Percentiles rank a stretch among this genome's conserved stretches.
Conservation (phyloP, 495 filamentous ascomycete genomes). For the Rhypophila decipiens region DNA sequence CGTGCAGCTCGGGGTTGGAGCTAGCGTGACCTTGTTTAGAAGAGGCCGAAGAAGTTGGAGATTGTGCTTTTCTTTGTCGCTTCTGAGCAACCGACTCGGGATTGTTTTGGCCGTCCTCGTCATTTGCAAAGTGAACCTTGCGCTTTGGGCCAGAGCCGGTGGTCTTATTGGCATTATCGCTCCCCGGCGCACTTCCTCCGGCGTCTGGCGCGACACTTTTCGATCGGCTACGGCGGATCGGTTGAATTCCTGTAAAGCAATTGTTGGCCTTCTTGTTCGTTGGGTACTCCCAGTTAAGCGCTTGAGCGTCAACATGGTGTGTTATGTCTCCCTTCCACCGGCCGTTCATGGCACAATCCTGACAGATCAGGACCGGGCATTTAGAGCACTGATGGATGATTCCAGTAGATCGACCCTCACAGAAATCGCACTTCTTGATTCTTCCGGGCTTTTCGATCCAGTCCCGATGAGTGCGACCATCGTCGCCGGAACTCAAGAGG, state of each 20-base stretch:
- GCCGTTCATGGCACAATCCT: constrained; percentile 6
- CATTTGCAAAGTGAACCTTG: too few relatives aligned
- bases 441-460: constrained; percentile 12
- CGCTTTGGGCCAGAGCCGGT: too few relatives aligned
- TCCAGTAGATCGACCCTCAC: constrained; percentile 12
- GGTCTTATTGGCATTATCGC: too few relatives aligned
- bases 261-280: neutral
- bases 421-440: constrained; percentile 22
- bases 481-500: neutral
- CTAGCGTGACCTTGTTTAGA: too few relatives aligned
- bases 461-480: constrained; percentile 1
- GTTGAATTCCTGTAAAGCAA: neutral
- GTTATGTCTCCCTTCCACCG: constrained; percentile 2
- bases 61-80: too few relatives aligned
- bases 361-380: constrained; percentile 15
- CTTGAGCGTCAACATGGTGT: constrained; percentile 13
- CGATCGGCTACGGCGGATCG: neutral
- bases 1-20: too few relatives aligned
- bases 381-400: constrained; percentile 4
- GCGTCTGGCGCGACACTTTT: too few relatives aligned
- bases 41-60: too few relatives aligned
- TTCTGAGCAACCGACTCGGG: too few relatives aligned
- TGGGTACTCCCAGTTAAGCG: neutral
- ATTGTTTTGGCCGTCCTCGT: too few relatives aligned
- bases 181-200: too few relatives aligned